Conservation (phyloP, 306 rosid genomes). For the Vachellia pachyceras region DNA sequence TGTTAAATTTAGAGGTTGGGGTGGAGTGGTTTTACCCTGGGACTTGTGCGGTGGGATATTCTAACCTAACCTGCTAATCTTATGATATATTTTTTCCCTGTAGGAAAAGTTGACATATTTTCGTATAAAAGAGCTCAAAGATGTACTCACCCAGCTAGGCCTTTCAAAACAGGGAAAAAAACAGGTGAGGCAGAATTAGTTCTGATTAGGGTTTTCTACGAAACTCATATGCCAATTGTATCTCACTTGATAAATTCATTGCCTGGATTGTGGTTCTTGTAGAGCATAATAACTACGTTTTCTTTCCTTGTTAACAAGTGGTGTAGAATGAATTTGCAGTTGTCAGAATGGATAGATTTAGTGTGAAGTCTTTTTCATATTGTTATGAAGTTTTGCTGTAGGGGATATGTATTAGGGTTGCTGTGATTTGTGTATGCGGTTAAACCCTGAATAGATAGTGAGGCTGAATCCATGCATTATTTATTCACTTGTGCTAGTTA, state of each 20-base stretch:
- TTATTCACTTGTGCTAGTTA: not conserved
- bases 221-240: constrained; percentile 4
- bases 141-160: constrained; percentile 84
- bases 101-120: constrained; percentile 85
- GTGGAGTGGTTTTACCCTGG: constrained; percentile 1
- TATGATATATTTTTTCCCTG: constrained; percentile 20
- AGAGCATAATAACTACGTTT: not conserved
- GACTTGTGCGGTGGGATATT: constrained; percentile 5
- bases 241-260: not conserved
- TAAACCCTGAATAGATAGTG: not conserved
- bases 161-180: constrained; percentile 98
- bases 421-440: not conserved
- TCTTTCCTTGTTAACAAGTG: not conserved
- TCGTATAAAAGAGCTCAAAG: constrained; percentile 94
- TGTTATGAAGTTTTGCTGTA: constrained; percentile 8
- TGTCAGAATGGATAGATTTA: constrained; percentile 12
- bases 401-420: not conserved
- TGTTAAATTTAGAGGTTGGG: not conserved
- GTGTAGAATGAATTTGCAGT: constrained; percentile 19
- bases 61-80: constrained; percentile 24
- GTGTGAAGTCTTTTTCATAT: constrained; percentile 23
- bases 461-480: constrained; percentile 5
- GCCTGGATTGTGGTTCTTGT: constrained; percentile 23
- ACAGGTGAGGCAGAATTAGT: constrained; percentile 67
- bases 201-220: constrained; percentile 17